These are phyloP conservation scores for Quercus dentata DNA, from an alignment of 306 rosid genomes.

Conservation along the genomic window DNA sequence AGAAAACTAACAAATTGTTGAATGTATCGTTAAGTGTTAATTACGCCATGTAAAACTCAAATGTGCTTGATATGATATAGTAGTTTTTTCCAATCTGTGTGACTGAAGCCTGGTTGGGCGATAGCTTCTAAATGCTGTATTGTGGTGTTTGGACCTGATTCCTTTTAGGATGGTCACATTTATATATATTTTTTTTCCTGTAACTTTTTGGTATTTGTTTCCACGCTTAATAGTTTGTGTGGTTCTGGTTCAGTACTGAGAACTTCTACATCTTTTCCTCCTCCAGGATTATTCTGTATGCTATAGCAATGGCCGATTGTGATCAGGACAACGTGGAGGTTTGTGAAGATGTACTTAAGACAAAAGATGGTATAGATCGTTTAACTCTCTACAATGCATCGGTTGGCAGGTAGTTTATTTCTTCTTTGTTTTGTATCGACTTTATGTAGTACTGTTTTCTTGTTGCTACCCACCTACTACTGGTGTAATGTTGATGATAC, in stretches of 20 bases:
- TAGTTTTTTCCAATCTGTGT: too few species aligned
- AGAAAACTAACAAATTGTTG: too few species aligned
- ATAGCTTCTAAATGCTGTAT: too few species aligned
- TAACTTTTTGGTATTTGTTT: too few species aligned
- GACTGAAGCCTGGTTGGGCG: too few species aligned
- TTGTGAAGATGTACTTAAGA: slow-evolving; percentile 54
- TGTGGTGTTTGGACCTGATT: neutral
- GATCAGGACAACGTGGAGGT: slow-evolving; percentile 59
- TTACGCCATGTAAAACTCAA: too few species aligned
- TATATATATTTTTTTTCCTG: neutral
- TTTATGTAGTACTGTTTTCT: neutral
- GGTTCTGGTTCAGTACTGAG: neutral
- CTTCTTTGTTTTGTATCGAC: neutral
- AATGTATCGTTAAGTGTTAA: too few species aligned
- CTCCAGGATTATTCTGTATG: slow-evolving; percentile 78
- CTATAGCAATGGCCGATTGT: slow-evolving; percentile 75
- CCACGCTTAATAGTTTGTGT: neutral
- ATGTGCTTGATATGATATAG: too few species aligned
- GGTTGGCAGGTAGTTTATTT: slow-evolving; percentile 67
- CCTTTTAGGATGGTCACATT: neutral
- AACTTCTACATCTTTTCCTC: neutral
- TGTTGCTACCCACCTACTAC: neutral
- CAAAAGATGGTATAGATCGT: slow-evolving; percentile 71
- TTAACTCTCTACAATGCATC: slow-evolving; percentile 75
- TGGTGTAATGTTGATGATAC: neutral